Evolutionary conservation across 192 early-diverging fungal genomes (phyloP), one percentile per base, ranked within the genome.

Genomic region (Jimgerdemannia flammicorona): DNA sequence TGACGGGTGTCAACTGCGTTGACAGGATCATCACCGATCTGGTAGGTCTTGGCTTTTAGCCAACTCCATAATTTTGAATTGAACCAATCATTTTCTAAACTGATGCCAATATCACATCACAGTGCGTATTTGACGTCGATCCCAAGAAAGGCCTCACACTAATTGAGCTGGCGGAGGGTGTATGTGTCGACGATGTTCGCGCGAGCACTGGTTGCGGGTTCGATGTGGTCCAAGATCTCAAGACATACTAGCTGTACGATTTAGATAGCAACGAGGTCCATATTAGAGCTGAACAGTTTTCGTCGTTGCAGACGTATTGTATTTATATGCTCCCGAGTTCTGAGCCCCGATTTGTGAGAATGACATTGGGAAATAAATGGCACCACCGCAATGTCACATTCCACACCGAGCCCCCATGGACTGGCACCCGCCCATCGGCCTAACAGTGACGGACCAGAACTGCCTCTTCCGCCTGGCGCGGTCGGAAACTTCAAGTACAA

Each of bases 1-100:
- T 94, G 67, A 94, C 93, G 4, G 93, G 90, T 70, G 86, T 85
- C 65, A 79, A 84, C 39, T 91, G 91, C 63, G 89, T 92, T 14
- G 79, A 91, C 69, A 83, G 83, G 3, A 93, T 93, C 63, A 91
- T 90, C 43, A 91, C 87, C 0, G 88, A 91, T 40, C 77, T 88
- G 42, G 74, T 64, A 77, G 3, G 65, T 63, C 20, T 54, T 29
- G 29, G 29, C 29, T 29, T n/a, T 29, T 29, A 29, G 68, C 41
- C 71, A 29, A 63, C 9, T n/a, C 44, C 14, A n/a, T 14, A 44
- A 54, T 14, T 3, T 11, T 29, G 29, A 29, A 29, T 29, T 29
- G 29, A 75, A 14, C 19, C 66, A 44, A 14, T 17, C 3, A 19
- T 10, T 41, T 14, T 68, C 67, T 20, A 59, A 59, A 59, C 14